These are phyloP conservation scores for Hymenoscyphus infarciens DNA, from an alignment of 2,329 filamentous ascomycete species.

Conservation along the genomic window DNA sequence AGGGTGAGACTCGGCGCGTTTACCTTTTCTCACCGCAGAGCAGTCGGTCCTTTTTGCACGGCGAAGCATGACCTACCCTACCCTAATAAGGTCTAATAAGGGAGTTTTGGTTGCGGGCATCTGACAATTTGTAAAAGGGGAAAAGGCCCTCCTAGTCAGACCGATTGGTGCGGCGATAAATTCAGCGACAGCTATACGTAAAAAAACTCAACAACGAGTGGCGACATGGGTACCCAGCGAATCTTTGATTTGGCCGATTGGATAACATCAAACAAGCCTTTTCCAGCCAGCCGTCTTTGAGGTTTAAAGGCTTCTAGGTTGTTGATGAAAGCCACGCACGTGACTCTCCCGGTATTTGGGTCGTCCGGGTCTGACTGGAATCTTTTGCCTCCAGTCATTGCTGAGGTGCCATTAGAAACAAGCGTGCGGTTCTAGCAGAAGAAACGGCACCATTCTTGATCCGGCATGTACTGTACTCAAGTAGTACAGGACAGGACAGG, in stretches of 20 bases:
- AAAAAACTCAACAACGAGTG: not conserved
- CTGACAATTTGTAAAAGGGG: not conserved
- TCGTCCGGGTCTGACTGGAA: not conserved
- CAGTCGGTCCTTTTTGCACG: not conserved
- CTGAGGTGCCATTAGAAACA: too few species aligned
- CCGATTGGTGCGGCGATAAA: too few species aligned
- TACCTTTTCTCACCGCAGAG: not conserved
- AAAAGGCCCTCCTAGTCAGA: too few species aligned
- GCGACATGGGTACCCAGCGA: not conserved
- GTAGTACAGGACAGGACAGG: too few species aligned
- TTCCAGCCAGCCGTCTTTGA: not conserved
- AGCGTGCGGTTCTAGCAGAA: too few species aligned
- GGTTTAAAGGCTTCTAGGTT: too few species aligned
- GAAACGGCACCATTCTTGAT: too few species aligned
- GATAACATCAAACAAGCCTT: constrained; percentile 1
- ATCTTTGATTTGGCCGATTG: not conserved
- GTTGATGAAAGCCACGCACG: not conserved
- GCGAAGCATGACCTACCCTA: too few species aligned
- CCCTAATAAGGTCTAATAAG: too few species aligned
- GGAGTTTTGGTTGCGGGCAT: not conserved
- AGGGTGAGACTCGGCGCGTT: not conserved
- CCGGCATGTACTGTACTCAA: too few species aligned
- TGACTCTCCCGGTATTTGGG: not conserved
- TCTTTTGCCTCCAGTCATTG: not conserved
- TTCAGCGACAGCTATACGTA: too few species aligned